These are phyloP conservation scores for Camellia granthamiana DNA, from an alignment of 148 eudicot genomes.

Conservation along the genomic window DNA sequence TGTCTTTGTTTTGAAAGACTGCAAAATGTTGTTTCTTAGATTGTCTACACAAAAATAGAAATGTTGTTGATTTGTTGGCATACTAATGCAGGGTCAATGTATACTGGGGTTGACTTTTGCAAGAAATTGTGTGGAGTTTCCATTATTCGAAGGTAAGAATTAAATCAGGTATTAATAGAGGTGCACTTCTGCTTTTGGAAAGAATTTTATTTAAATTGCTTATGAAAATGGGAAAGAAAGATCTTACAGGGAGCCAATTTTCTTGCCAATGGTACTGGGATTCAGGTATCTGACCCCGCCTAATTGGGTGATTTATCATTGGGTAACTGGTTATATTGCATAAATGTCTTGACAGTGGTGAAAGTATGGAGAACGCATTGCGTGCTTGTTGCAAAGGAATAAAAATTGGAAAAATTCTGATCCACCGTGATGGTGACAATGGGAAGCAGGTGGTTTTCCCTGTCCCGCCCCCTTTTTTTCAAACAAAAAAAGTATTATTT, in stretches of 20 bases:
- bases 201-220: neutral
- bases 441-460: slow-evolving; percentile 71
- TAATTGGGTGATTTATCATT: neutral
- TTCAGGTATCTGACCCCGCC: neutral
- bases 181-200: slow-evolving; percentile 4
- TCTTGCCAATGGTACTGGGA: too few species aligned
- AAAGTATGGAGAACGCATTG: slow-evolving; percentile 97
- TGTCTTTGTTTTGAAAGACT: neutral
- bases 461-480: neutral
- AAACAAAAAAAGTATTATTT: neutral
- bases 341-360: slow-evolving; percentile 48
- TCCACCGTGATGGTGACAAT: slow-evolving; percentile 92
- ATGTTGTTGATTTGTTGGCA: slow-evolving; percentile 10
- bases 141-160: slow-evolving; percentile 81
- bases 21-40: neutral
- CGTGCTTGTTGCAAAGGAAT: slow-evolving; percentile 99
- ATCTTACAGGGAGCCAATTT: too few species aligned
- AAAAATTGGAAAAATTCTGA: slow-evolving; percentile 92
- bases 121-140: slow-evolving; percentile 94
- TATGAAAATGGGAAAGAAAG: neutral
- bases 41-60: neutral
- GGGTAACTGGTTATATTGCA: slow-evolving; percentile 5
- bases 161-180: slow-evolving; percentile 16
- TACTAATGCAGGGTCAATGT: slow-evolving; percentile 69
- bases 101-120: slow-evolving; percentile 95